These are phyloP conservation scores for Neonectria faginata DNA, from an alignment of 2,329 filamentous ascomycete genomes.

Conservation along the genomic window DNA sequence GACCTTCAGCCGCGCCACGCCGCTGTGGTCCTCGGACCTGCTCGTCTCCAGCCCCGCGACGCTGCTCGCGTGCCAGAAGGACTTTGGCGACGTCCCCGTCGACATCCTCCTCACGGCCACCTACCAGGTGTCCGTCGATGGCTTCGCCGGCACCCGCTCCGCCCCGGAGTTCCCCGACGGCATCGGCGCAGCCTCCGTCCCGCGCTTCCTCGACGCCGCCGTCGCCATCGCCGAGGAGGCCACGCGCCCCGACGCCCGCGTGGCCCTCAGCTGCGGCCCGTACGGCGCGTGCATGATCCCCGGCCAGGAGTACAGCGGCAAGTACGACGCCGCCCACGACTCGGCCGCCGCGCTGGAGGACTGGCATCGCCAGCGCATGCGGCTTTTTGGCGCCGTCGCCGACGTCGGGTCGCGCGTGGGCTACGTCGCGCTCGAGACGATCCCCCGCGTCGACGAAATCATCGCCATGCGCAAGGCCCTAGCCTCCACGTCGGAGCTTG, in stretches of 20 bases:
- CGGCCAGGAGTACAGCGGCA: conserved; percentile 72
- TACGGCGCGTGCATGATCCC: conserved; percentile 77
- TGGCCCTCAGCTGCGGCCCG: conserved; percentile 73
- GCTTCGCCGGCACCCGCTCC: conserved; percentile 64
- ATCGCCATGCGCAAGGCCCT: conserved; percentile 63
- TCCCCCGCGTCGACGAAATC: conserved; percentile 73
- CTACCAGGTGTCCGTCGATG: conserved; percentile 71
- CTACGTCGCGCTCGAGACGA: conserved; percentile 73
- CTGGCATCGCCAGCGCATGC: conserved; percentile 70
- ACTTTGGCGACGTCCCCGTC: conserved; percentile 67
- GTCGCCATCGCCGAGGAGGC: conserved; percentile 57
- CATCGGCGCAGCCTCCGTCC: conserved; percentile 54
- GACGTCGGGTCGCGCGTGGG: conserved; percentile 56
- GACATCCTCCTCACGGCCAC: conserved; percentile 76
- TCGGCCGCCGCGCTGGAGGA: conserved; percentile 57
- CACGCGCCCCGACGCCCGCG: conserved; percentile 41
- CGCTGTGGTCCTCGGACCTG: conserved; percentile 76
- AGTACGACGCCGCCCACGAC: conserved; percentile 65
- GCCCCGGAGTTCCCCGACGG: conserved; percentile 55
- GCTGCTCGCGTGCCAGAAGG: conserved; percentile 65
- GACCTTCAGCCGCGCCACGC: conserved; percentile 64
- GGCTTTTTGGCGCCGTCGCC: conserved; percentile 59
- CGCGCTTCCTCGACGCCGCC: conserved; percentile 57
- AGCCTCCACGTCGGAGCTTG: conserved; percentile 44
- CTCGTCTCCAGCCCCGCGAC: conserved; percentile 65